These are phyloP conservation scores for Tephrocybe sp. DNA, from an alignment of 768 basidiomycete species.

Conservation along the genomic window DNA sequence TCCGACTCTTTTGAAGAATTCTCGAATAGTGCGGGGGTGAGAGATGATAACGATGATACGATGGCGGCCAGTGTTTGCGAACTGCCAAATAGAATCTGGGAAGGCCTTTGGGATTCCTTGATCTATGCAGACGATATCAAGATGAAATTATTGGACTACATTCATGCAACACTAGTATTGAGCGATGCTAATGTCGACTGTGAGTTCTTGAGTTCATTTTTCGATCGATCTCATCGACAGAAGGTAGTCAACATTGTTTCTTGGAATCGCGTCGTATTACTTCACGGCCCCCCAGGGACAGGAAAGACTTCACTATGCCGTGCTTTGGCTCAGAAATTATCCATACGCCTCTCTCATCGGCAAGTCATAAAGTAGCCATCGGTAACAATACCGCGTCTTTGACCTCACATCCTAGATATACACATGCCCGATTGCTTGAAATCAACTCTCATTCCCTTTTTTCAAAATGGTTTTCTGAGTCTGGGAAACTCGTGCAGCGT, in stretches of 20 bases:
- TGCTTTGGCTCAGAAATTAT: constrained; percentile 92
- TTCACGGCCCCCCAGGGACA: constrained; percentile 97
- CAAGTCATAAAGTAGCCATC: constrained; percentile 32
- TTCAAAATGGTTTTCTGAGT: constrained; percentile 99
- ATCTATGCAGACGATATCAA: constrained; percentile 88
- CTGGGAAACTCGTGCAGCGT: constrained; percentile 95
- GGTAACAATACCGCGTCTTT: constrained; percentile 4
- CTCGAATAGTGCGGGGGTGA: constrained; percentile 49
- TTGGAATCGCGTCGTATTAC: constrained; percentile 93
- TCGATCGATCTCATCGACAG: constrained; percentile 7
- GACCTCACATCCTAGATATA: constrained; percentile 59
- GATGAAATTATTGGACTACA: constrained; percentile 86
- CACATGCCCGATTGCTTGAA: constrained; percentile 85
- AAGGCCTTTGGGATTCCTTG: constrained; percentile 92
- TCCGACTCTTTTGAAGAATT: constrained; percentile 74
- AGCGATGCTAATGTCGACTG: constrained; percentile 87
- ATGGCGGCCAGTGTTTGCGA: constrained; percentile 91
- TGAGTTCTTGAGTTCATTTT: constrained; percentile 34
- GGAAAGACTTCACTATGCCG: constrained; percentile 96
- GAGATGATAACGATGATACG: constrained; percentile 71
- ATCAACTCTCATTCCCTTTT: constrained; percentile 99
- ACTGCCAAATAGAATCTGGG: constrained; percentile 79
- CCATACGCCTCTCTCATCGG: constrained; percentile 87
- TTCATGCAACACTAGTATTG: constrained; percentile 91
- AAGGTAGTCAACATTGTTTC: constrained; percentile 82